Base-by-base conservation (phyloP, 768 basidiomycete species). In the Termitomyces bulborhizus region DNA sequence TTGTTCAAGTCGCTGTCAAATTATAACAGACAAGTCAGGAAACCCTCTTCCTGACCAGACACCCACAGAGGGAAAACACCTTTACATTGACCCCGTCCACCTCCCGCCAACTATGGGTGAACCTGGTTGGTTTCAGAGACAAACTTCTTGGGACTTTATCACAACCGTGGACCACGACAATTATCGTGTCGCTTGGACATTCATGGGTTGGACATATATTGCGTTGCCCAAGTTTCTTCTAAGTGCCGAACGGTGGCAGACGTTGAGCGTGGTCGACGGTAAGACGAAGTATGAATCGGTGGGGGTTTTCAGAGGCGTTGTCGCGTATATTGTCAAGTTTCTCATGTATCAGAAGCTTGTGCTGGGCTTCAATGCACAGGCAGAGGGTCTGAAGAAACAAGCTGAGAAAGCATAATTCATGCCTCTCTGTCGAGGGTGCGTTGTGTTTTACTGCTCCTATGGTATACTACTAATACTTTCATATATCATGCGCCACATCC, bases 251-350 rank as follows among this genome's bases (percentile, higher is more conserved):
- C 75, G 88, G 15, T 88, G 85, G 86, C 87, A 90, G 66, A 72
- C 71, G 54, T 65, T 90, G 51, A 78, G 71, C 31, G 71, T 76
- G 9, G 69, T 73, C 40, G 74, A 77, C 39, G 77, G 79, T 60
- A 70, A 71, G 60, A 86, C 85, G 29, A 76, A 73, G 46, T 90
- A 90, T 58, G 85, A 88, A 66, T 81, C 78, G 5, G 67, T 76
- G 8, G 84, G 85, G 62, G 82, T 81, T 27, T 88, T 87, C 51
- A 66, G 67, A 16, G 85, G 85, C 0, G 16, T 77, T 1, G 53
- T 80, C 11, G 85, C 84, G 37, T 82, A 85, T 60, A 1, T 82
- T 9, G 67, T 86, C 51, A 74, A 71, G 59, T 68, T 71, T 40
- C 72, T 79, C 51, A 62, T 82, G 13, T 68, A 73, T 13, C 57